Conservation (phyloP, 164 flowering plant species). For the Vitis rotundifolia region DNA sequence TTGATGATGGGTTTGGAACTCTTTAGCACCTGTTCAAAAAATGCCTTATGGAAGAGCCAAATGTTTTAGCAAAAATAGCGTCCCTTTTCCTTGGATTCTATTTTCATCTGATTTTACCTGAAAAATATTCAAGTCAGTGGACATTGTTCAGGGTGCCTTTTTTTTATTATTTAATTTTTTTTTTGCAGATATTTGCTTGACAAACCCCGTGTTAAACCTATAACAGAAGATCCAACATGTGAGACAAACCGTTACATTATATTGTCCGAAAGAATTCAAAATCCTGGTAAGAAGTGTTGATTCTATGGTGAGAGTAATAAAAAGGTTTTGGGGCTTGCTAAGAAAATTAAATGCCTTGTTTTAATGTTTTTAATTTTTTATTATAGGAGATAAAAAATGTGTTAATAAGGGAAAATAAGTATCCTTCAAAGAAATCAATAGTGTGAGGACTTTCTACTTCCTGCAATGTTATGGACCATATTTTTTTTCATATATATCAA, state of each 20-base stretch:
- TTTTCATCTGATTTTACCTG: too few species aligned
- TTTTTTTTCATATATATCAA: too few species aligned
- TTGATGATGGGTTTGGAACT: too few species aligned
- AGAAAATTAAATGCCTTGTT: not conserved
- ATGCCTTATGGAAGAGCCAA: too few species aligned
- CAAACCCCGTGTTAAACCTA: conserved; percentile 80
- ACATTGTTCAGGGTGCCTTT: not conserved
- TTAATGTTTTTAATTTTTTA: not conserved
- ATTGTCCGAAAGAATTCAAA: conserved; percentile 71
- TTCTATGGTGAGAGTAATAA: not conserved
- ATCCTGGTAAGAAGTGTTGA: conserved; percentile 50
- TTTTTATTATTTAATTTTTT: not conserved
- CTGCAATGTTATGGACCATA: too few species aligned
- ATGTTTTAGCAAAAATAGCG: too few species aligned
- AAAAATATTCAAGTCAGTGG: not conserved
- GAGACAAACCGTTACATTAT: conserved; percentile 69
- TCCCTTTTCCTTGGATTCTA: too few species aligned
- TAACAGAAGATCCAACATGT: conserved; percentile 81
- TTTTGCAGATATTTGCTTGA: conserved; percentile 71
- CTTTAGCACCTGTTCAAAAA: too few species aligned
- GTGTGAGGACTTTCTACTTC: too few species aligned
- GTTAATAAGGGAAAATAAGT: too few species aligned
- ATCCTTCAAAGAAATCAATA: too few species aligned
- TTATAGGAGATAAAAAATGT: too few species aligned
- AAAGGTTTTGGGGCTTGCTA: not conserved